These are phyloP conservation scores for Leccinum subgranulosum DNA, from an alignment of 768 basidiomycete species.

Conservation along the genomic window DNA sequence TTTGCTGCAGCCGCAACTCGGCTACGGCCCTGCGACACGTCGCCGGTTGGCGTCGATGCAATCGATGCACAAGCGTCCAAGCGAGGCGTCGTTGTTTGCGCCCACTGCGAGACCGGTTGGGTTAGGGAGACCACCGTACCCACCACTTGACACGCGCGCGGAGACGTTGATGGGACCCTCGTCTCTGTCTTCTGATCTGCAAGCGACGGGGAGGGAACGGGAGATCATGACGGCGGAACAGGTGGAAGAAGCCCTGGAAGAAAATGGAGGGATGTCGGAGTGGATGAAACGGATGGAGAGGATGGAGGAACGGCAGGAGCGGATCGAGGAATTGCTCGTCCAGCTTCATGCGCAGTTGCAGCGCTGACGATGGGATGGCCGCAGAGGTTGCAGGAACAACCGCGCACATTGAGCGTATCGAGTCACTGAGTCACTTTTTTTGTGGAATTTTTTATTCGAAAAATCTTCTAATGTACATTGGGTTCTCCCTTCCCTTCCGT, in stretches of 20 bases:
- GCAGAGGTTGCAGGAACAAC: background rate
- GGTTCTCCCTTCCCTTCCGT: background rate
- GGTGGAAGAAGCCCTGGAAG: conserved; percentile 26
- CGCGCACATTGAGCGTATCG: background rate
- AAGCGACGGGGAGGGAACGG: background rate
- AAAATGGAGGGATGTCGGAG: conserved; percentile 24
- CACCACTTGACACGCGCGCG: conserved; percentile 23
- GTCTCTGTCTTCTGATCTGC: conserved; percentile 29
- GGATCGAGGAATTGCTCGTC: conserved; percentile 47
- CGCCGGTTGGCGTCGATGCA: conserved; percentile 37
- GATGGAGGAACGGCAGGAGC: conserved; percentile 44
- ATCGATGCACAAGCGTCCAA: conserved; percentile 14
- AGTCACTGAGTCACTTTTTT: too few relatives aligned
- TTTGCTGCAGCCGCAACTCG: conserved; percentile 10
- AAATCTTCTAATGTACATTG: background rate
- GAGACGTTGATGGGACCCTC: conserved; percentile 18
- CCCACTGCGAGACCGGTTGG: background rate
- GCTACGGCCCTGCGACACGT: conserved; percentile 40
- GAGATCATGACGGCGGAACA: conserved; percentile 25
- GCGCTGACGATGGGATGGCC: background rate
- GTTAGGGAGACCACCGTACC: conserved; percentile 13
- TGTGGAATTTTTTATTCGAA: background rate
- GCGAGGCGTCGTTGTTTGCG: conserved; percentile 9
- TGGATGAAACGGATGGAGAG: conserved; percentile 35
- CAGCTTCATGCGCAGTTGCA: conserved; percentile 25